Evolutionary conservation across 2,329 filamentous ascomycete genomes (phyloP).

Genomic region (Aspergillus sp.): DNA sequence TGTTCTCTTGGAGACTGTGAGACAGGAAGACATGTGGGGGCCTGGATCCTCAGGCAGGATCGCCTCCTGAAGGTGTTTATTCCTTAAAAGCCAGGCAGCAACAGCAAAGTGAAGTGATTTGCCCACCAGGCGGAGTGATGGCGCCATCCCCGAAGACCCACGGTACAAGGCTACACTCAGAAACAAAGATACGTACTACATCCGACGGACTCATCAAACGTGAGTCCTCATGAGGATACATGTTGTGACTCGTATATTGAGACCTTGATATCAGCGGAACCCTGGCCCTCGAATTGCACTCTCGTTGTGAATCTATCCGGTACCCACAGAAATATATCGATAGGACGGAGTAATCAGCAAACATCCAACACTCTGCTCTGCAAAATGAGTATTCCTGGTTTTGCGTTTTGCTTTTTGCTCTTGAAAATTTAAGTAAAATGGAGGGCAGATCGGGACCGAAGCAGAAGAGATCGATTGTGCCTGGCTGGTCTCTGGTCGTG

Average conservation of each 20-base stretch:
- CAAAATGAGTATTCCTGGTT: not conserved
- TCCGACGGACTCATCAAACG: not conserved
- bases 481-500: constrained; percentile 14
- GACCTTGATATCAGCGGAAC: not conserved
- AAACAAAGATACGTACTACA: not conserved
- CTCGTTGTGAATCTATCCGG: not conserved
- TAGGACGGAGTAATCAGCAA: not conserved
- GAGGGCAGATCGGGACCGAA: not conserved
- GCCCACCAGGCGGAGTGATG: not conserved
- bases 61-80: not conserved
- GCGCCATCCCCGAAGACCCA: not conserved
- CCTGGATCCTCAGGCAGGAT: constrained; percentile 7
- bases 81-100: not conserved
- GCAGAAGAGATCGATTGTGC: constrained; percentile 11
- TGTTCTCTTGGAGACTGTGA: not conserved
- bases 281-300: not conserved
- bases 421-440: not conserved
- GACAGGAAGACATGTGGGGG: not conserved
- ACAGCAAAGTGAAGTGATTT: constrained; percentile 1
- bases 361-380: not conserved
- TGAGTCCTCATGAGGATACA: not conserved
- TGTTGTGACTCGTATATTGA: not conserved
- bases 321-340: not conserved
- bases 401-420: not conserved
- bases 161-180: not conserved